Evolutionary conservation across 1,284 basidiomycete genomes (phyloP), one percentile per base, ranked within the genome.

Genomic region (Hypsizygus ulmarius): DNA sequence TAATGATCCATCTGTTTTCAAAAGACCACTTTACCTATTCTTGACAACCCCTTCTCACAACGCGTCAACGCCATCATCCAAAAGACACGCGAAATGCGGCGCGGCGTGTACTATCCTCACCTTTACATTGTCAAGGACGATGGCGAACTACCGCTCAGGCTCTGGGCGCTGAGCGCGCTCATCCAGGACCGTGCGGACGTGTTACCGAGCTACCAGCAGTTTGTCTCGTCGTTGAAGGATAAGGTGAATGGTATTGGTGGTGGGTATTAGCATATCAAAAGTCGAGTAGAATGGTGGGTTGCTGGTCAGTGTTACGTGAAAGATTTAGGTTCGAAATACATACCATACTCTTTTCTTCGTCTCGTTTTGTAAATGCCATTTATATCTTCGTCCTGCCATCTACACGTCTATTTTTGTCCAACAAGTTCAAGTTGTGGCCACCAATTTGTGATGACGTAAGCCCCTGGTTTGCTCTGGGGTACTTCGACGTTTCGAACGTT

Each of bases 71-170:
- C 93, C 1, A 81, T 99, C 58, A 73, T 99, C 45, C 88, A 91
- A 68, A 97, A 97, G 74, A 91, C 90, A 28, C 78, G 94, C 14
- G 93, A 97, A 69, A 81, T 87, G 75, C 84, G 89, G 45, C 78
- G 93, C 34, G 95, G 96, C 7, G 85, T 89, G 3, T 99, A 98
- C 69, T 86, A 88, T 63, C 92, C 93, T 11, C 92, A 97, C 64
- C 73, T 99, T n/a, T 99, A 98, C 65, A 75, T 99, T 36, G 95
- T 98, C 61, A 99, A 99, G 73, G 94, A 97, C 66, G 97, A 99
- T 61, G 96, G 94, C 47, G 97, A 99, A 69, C 91, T 93, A 2
- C 86, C 93, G 40, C 73, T 99, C 63, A 77, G 95, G 51, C 79
- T 93, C 56, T 98, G 95, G 95, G 97, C 96, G 0, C 77, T 99